Conservation (phyloP, 1,139 yeast genomes). For the Pichia sp. region DNA sequence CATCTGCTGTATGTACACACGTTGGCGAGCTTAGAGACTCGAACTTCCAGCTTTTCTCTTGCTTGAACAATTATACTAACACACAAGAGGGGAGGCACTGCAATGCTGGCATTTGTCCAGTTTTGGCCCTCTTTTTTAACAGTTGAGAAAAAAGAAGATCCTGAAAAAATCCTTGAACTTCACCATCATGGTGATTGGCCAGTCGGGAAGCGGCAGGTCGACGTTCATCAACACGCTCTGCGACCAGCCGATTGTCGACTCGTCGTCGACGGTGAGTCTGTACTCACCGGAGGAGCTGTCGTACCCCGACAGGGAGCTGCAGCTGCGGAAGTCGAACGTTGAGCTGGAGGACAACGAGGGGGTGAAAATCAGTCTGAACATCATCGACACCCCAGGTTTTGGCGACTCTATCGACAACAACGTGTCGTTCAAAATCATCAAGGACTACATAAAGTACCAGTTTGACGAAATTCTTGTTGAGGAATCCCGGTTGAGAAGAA, state of each 20-base stretch:
- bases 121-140: not conserved
- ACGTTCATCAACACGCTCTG: slow-evolving; percentile 66
- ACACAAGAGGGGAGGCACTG: not conserved
- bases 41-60: not conserved
- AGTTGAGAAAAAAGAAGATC: slow-evolving; percentile 53
- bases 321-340: slow-evolving; percentile 47
- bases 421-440: slow-evolving; percentile 59
- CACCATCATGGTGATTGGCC: slow-evolving; percentile 57
- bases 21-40: not conserved
- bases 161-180: slow-evolving; percentile 55
- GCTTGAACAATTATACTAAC: not conserved
- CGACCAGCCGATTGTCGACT: slow-evolving; percentile 72
- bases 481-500: slow-evolving; percentile 86
- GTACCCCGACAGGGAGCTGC: slow-evolving; percentile 40
- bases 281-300: slow-evolving; percentile 42
- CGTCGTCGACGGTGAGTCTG: slow-evolving; percentile 38
- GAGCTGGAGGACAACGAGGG: slow-evolving; percentile 77
- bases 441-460: slow-evolving; percentile 76
- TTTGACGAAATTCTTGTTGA: slow-evolving; percentile 89
- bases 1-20: slow-evolving; percentile 30
- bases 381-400: slow-evolving; percentile 76
- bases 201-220: slow-evolving; percentile 56
- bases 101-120: not conserved
- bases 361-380: slow-evolving; percentile 55
- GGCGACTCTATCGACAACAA: slow-evolving; percentile 69